Evolutionary conservation across 176 grass and related monocot species (phyloP).

Genomic region (Raddia distichophylla): DNA sequence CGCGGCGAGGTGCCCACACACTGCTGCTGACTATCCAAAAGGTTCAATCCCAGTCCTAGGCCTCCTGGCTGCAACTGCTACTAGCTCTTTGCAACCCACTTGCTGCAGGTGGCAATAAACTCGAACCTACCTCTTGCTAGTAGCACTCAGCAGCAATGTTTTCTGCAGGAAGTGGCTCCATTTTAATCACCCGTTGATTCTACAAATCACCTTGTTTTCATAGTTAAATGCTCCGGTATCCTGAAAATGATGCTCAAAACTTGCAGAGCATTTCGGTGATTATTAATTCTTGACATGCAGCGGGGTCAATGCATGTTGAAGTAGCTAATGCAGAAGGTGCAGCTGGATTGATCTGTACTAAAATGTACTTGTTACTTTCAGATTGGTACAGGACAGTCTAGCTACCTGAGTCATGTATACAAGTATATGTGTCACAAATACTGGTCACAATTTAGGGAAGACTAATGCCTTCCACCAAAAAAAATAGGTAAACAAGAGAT

Average conservation of each 20-base stretch:
- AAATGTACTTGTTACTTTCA: slow-evolving; percentile 15
- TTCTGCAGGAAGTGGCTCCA: background rate
- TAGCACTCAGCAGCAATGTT: background rate
- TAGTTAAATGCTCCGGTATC: background rate
- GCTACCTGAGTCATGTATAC: background rate
- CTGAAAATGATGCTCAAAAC: background rate
- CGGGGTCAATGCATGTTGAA: background rate
- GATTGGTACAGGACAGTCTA: background rate
- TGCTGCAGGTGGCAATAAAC: slow-evolving; percentile 28
- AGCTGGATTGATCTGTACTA: background rate
- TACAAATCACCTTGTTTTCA: background rate
- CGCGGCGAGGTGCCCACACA: slow-evolving; percentile 9
- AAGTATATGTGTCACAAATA: background rate
- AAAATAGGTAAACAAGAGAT: background rate
- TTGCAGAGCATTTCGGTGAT: background rate
- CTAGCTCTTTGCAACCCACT: slow-evolving; percentile 18
- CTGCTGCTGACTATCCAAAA: background rate
- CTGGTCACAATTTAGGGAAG: slow-evolving; percentile 7
- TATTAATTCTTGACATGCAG: background rate
- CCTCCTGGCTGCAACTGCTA: slow-evolving; percentile 22
- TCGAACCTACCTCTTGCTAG: slow-evolving; percentile 20
- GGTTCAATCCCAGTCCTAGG: slow-evolving; percentile 1
- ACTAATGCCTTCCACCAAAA: background rate
- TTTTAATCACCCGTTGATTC: background rate
- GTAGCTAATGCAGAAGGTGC: background rate